These are phyloP conservation scores for Pseudocohnilembus persalinus DNA, from an alignment of 169 alveolate species.

Conservation along the genomic window DNA sequence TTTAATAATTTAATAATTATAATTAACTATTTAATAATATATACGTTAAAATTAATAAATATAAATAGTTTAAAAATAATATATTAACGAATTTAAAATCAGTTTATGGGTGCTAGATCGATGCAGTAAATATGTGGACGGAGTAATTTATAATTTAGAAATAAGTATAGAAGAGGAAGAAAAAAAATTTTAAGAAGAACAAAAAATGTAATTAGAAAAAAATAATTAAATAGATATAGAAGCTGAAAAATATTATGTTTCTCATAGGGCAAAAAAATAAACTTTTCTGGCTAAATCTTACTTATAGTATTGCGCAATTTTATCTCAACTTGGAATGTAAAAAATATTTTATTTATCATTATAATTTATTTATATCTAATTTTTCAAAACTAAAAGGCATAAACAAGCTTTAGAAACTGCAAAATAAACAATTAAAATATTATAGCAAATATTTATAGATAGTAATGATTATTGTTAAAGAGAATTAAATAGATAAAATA, in stretches of 20 bases:
- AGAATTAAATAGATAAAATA: conserved; percentile 3
- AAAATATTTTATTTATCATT: not conserved
- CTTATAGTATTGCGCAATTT: conserved; percentile 35
- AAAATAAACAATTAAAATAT: conserved; percentile 17
- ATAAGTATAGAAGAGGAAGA: conserved; percentile 45
- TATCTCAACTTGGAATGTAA: conserved; percentile 40
- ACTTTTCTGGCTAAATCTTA: conserved; percentile 40
- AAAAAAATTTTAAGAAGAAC: not conserved
- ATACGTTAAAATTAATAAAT: not conserved
- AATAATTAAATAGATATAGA: not conserved
- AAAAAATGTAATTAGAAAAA: conserved; percentile 3
- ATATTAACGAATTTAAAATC: not conserved
- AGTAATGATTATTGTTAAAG: conserved; percentile 16
- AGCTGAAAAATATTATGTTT: not conserved
- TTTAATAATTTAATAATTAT: not conserved
- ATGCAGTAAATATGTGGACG: conserved; percentile 47
- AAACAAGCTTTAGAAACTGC: conserved; percentile 37
- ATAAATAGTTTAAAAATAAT: not conserved
- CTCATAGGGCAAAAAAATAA: conserved; percentile 28
- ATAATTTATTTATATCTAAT: not conserved
- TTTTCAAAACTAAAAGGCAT: conserved; percentile 17
- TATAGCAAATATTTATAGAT: conserved; percentile 24
- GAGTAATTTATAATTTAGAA: conserved; percentile 44
- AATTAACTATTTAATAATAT: not conserved
- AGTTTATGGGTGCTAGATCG: conserved; percentile 44